A percentile compares a stretch with the other conserved stretches of the same genome.
Evolutionary conservation across 1,139 yeast species (phyloP).

Genomic region (Yamadazyma spencermartinsiae): DNA sequence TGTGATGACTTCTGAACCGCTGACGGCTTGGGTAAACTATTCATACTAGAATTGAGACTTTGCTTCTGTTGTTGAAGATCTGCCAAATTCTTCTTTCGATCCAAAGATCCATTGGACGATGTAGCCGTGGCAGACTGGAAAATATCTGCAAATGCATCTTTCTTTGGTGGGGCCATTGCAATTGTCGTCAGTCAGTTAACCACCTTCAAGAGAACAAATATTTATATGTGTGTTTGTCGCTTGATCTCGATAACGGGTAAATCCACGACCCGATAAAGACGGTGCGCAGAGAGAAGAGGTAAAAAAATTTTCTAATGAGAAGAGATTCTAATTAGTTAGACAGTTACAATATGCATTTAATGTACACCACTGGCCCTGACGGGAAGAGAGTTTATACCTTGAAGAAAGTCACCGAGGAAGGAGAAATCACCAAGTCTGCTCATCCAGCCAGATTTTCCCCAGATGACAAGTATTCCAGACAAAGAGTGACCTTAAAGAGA

Average conservation of each 20-base stretch:
- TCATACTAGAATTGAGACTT: conserved; percentile 1
- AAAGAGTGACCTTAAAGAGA: conserved; percentile 96
- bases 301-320: conserved; percentile 8
- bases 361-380: conserved; percentile 93
- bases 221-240: background rate
- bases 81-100: conserved; percentile 13
- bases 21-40: conserved; percentile 1
- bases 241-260: too few species aligned
- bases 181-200: background rate
- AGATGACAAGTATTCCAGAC: conserved; percentile 98
- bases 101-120: conserved; percentile 7
- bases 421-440: conserved; percentile 97
- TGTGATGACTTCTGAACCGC: background rate
- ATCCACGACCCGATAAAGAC: too few species aligned
- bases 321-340: conserved; percentile 4
- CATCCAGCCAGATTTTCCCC: conserved; percentile 99
- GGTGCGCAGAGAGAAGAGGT: background rate
- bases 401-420: conserved; percentile 73
- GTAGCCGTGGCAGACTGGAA: conserved; percentile 36
- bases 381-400: conserved; percentile 96
- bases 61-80: conserved; percentile 13
- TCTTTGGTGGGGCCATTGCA: conserved; percentile 33
- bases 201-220: background rate
- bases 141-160: conserved; percentile 50
- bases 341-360: conserved; percentile 77